Conservation (phyloP, 2,329 filamentous ascomycete genomes). For the Pseudogymnoascus sp. region DNA sequence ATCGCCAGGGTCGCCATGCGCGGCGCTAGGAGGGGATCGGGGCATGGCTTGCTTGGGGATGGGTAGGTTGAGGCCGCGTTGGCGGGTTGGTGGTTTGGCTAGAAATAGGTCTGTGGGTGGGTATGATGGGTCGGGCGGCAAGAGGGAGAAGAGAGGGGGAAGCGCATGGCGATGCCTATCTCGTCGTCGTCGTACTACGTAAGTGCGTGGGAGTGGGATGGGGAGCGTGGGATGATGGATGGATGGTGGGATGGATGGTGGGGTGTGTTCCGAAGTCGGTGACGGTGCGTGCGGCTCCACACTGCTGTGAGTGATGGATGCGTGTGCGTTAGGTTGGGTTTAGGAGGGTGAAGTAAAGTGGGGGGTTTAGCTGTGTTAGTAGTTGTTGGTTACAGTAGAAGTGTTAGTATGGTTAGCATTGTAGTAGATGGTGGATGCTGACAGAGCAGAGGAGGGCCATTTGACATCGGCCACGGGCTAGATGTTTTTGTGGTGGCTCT, state of each 20-base stretch:
- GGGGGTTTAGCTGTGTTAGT: too few relatives aligned
- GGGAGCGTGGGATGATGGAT: background rate
- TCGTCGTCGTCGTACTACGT: background rate
- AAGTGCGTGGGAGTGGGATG: background rate
- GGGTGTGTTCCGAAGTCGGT: background rate
- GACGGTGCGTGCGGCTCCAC: background rate
- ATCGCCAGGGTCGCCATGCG: background rate
- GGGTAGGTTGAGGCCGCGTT: too few relatives aligned
- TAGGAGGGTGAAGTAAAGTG: too few relatives aligned
- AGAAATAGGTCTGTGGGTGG: too few relatives aligned
- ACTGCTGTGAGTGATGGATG: background rate
- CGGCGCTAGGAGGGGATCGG: background rate
- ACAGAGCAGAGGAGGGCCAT: background rate
- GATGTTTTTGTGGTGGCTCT: background rate
- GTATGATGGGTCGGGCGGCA: background rate
- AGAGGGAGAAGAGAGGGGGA: background rate
- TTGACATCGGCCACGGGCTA: background rate
- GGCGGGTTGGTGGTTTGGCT: background rate
- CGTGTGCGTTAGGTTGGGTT: background rate
- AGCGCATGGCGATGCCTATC: background rate
- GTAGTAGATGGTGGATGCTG: too few relatives aligned
- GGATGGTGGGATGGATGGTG: background rate
- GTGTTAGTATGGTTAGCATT: too few relatives aligned
- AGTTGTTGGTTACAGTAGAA: too few relatives aligned
- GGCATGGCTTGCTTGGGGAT: too few relatives aligned